Conservation (phyloP, 2,329 filamentous ascomycete species). For the Lasiodiplodia sp. region DNA sequence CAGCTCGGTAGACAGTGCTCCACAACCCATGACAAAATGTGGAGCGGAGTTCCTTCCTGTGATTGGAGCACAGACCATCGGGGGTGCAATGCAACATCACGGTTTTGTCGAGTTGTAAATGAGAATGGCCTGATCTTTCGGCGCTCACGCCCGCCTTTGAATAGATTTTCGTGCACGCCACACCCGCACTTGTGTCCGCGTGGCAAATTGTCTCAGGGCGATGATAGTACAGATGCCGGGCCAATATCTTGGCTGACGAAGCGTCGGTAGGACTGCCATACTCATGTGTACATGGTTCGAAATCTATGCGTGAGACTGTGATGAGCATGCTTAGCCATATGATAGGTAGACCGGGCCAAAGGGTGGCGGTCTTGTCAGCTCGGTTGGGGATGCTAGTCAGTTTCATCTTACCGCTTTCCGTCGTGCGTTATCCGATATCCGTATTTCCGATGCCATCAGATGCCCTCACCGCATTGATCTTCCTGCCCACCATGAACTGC, state of each 20-base stretch:
- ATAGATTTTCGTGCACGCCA: neutral
- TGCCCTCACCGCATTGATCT: neutral
- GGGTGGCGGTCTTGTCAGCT: neutral
- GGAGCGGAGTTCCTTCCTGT: slow-evolving; percentile 12
- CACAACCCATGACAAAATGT: neutral
- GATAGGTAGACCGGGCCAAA: neutral
- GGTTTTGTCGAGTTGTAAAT: neutral
- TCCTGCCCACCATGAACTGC: neutral
- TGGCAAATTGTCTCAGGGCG: neutral
- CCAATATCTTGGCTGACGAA: too few species aligned
- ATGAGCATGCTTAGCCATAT: neutral
- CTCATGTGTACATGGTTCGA: neutral
- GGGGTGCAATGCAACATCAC: neutral
- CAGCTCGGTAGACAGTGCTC: neutral
- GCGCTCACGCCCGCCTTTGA: neutral
- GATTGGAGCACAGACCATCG: neutral
- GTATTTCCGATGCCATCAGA: neutral
- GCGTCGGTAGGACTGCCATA: too few species aligned
- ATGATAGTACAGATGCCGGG: neutral
- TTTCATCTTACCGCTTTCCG: neutral
- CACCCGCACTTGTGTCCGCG: neutral
- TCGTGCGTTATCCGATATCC: neutral
- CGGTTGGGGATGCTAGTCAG: neutral
- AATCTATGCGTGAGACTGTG: neutral
- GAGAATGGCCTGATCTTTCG: slow-evolving; percentile 16